phyloP scores from a whole-genome alignment of 2,329 filamentous ascomycete genomes.

The Dichotomopilus funicola region DNA sequence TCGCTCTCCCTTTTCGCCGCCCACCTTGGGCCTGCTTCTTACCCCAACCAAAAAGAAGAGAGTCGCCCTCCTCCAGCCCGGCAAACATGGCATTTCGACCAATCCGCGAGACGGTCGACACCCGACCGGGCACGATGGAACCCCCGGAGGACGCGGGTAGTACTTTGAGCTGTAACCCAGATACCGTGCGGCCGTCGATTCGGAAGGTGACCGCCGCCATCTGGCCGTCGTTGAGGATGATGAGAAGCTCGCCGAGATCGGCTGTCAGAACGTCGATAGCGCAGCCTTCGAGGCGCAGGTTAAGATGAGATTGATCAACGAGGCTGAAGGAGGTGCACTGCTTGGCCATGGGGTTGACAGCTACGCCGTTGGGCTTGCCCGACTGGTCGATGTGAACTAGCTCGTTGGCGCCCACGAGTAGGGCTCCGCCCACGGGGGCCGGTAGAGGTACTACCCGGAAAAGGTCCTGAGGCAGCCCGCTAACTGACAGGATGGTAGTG shows the following conservation, averaged over 20 bases:
- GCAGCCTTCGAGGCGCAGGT: slow-evolving; percentile 74
- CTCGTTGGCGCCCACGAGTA: slow-evolving; percentile 83
- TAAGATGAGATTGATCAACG: slow-evolving; percentile 75
- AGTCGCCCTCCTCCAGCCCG: slow-evolving; percentile 79
- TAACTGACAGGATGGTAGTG: slow-evolving; percentile 83
- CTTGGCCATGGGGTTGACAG: slow-evolving; percentile 84
- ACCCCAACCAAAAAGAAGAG: slow-evolving; percentile 73
- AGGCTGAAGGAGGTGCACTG: slow-evolving; percentile 77
- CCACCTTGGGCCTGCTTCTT: slow-evolving; percentile 55
- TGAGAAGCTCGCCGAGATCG: slow-evolving; percentile 75
- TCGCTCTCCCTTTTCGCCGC: slow-evolving; percentile 55
- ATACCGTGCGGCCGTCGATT: slow-evolving; percentile 85
- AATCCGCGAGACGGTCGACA: slow-evolving; percentile 65
- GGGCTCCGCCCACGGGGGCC: slow-evolving; percentile 77
- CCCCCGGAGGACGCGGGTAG: slow-evolving; percentile 60
- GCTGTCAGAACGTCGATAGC: slow-evolving; percentile 68
- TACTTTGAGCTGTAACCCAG: slow-evolving; percentile 67
- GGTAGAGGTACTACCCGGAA: slow-evolving; percentile 77
- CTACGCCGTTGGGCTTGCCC: slow-evolving; percentile 86
- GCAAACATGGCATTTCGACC: slow-evolving; percentile 68
- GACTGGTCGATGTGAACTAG: slow-evolving; percentile 94
- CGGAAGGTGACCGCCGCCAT: slow-evolving; percentile 73
- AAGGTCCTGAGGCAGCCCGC: slow-evolving; percentile 79
- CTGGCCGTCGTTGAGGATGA: slow-evolving; percentile 69
- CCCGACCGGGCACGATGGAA: slow-evolving; percentile 50